These are phyloP conservation scores for Talaromyces liani DNA, from an alignment of 495 filamentous ascomycete species.

Conservation along the genomic window DNA sequence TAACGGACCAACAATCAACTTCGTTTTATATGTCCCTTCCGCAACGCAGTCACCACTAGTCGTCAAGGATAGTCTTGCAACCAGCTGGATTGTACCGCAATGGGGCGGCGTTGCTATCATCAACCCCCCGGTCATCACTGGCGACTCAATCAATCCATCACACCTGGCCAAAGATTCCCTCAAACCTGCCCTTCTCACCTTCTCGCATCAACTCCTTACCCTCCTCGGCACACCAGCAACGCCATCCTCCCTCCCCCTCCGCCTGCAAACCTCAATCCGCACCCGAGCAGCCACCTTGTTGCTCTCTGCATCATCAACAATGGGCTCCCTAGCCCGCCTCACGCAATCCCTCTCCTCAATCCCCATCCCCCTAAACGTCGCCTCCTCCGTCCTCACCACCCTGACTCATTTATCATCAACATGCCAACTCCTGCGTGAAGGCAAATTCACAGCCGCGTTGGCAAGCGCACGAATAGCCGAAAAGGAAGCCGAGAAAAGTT, in stretches of 20 bases:
- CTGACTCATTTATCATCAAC: slow-evolving; percentile 66
- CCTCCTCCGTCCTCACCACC: slow-evolving; percentile 74
- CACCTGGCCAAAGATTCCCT: slow-evolving; percentile 54
- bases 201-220: slow-evolving; percentile 85
- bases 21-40: slow-evolving; percentile 76
- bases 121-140: slow-evolving; percentile 44
- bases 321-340: slow-evolving; percentile 85
- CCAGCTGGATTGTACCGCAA: slow-evolving; percentile 91
- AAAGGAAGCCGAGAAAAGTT: slow-evolving; percentile 82
- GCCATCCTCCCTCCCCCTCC: slow-evolving; percentile 71
- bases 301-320: slow-evolving; percentile 83
- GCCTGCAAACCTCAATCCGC: slow-evolving; percentile 74
- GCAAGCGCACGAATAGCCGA: slow-evolving; percentile 79
- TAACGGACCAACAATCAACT: slow-evolving; percentile 87
- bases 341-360: slow-evolving; percentile 82
- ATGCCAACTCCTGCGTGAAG: slow-evolving; percentile 63
- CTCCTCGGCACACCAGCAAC: slow-evolving; percentile 80
- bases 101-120: slow-evolving; percentile 91
- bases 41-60: slow-evolving; percentile 54
- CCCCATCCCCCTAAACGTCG: slow-evolving; percentile 79
- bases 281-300: slow-evolving; percentile 81
- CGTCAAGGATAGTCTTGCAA: slow-evolving; percentile 63
- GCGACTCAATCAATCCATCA: slow-evolving; percentile 17
- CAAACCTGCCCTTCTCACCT: slow-evolving; percentile 74
- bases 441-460: slow-evolving; percentile 59